phyloP scores from a whole-genome alignment of 2,329 filamentous ascomycete genomes.

The Trichoderma arundinaceum region DNA sequence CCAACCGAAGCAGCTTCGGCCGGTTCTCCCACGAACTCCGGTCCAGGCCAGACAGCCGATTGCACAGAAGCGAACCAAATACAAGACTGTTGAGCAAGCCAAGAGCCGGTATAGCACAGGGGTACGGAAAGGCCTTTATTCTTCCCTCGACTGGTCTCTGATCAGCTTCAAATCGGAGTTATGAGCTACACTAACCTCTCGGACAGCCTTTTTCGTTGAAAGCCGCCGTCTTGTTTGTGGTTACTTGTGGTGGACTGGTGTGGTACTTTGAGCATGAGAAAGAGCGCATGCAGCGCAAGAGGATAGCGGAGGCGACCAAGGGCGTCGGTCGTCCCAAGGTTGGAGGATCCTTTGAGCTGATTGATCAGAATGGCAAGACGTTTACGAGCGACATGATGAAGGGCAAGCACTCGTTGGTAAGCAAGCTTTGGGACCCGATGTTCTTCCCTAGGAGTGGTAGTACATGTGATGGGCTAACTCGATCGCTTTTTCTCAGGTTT shows the following conservation, averaged over 20 bases:
- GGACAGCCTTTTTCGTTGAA: constrained; percentile 89
- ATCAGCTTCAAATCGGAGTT: not conserved
- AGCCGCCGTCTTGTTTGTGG: constrained; percentile 83
- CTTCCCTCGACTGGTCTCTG: not conserved
- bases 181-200: constrained; percentile 4
- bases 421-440: constrained; percentile 40
- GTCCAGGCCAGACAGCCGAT: constrained; percentile 45
- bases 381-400: constrained; percentile 83
- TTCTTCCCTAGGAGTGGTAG: not conserved
- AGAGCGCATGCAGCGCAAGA: constrained; percentile 83
- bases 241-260: constrained; percentile 76
- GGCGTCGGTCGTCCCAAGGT: constrained; percentile 92
- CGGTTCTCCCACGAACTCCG: constrained; percentile 42
- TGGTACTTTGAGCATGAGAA: constrained; percentile 96
- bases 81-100: constrained; percentile 63
- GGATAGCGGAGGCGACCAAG: constrained; percentile 89
- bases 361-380: constrained; percentile 78
- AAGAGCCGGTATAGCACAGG: constrained; percentile 64
- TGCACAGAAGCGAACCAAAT: constrained; percentile 49
- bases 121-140: constrained; percentile 43
- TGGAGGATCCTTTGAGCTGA: constrained; percentile 81
- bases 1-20: constrained; percentile 46
- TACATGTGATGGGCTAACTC: constrained; percentile 30
- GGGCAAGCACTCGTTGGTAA: constrained; percentile 81
- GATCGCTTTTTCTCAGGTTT: constrained; percentile 65